Evolutionary conservation across 495 filamentous ascomycete species (phyloP), one percentile per base, ranked within the genome.

Genomic region (Aspergillus steynii): DNA sequence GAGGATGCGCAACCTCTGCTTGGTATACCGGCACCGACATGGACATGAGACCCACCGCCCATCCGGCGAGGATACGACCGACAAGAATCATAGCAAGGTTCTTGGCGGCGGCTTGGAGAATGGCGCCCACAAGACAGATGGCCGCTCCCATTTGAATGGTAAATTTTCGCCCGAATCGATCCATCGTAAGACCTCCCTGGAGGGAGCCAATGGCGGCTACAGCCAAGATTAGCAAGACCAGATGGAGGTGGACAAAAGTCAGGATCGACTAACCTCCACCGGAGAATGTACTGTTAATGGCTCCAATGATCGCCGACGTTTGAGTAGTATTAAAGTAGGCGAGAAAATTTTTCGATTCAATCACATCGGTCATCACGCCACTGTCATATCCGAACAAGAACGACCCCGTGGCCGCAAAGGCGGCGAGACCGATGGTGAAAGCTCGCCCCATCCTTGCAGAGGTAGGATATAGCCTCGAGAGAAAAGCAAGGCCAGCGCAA

Each of bases 11-110:
- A 68, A 79, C 79, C 65, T 85, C 83, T 2, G 83, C 80, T 14
- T 85, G 71, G 66, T 84, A 86, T 27, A 87, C 82, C 8, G 83
- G 85, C 52, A 86, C 83, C 50, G 83, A 77, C 77, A 83, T 85
- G 42, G 73, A 80, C 67, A 85, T 77, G 34, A 85, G 73, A 50
- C 85, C 86, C 55, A 88, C 81, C 28, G 84, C 87, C 73, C 83
- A 81, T 14, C 87, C 85, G 2, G 84, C 79, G 5, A 88, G 71
- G 53, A 88, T 85, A 42, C 86, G 83, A 6, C 87, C 87, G 47
- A 83, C 74, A 12, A 88, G 77, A 61, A 88, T 84, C 78, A 85
- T 84, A 0, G 79, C 75, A 53, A 87, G 65, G 57, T 85, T 80
- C 20, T 68, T 63, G 54, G 81, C 74, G 32, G 81, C 74, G 12